Evolutionary conservation across 345 rosid species (phyloP).

Genomic region (Rhodamnia rubescens): DNA sequence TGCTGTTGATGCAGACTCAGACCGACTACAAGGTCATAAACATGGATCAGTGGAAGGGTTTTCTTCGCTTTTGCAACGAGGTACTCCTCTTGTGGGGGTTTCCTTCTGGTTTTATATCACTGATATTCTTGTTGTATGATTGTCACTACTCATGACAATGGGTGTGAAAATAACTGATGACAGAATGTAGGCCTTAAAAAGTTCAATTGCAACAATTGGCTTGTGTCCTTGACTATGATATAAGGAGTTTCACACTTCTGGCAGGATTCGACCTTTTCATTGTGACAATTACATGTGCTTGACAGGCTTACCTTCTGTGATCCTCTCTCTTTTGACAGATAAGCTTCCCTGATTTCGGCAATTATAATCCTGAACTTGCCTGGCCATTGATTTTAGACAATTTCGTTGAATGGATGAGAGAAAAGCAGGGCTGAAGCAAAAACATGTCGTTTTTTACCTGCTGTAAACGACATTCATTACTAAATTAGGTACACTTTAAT

Average conservation of each 20-base stretch:
- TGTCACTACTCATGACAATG: background rate
- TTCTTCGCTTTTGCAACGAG: constrained; percentile 85
- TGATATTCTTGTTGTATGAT: background rate
- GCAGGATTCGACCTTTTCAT: background rate
- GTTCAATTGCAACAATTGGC: background rate
- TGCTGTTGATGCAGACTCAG: constrained; percentile 48
- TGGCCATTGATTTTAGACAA: constrained; percentile 98
- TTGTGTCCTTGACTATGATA: background rate
- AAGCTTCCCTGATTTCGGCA: constrained; percentile 69
- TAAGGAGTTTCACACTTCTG: background rate
- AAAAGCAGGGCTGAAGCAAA: constrained; percentile 39
- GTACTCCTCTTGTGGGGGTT: constrained; percentile 14
- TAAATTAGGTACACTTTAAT: constrained; percentile 16
- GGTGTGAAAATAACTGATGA: background rate
- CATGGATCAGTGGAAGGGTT: constrained; percentile 92
- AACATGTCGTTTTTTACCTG: constrained; percentile 14
- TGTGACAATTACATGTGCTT: background rate
- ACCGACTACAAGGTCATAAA: constrained; percentile 90
- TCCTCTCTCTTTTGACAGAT: constrained; percentile 38
- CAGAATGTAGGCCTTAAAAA: background rate
- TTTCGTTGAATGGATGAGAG: constrained; percentile 96
- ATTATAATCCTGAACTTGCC: constrained; percentile 86
- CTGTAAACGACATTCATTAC: constrained; percentile 31
- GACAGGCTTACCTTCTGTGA: background rate
- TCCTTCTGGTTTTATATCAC: background rate